Percentiles rank a stretch among this genome's conserved stretches.
Evolutionary conservation across 2,329 filamentous ascomycete genomes (phyloP).

Genomic region (Aspergillus sojae): DNA sequence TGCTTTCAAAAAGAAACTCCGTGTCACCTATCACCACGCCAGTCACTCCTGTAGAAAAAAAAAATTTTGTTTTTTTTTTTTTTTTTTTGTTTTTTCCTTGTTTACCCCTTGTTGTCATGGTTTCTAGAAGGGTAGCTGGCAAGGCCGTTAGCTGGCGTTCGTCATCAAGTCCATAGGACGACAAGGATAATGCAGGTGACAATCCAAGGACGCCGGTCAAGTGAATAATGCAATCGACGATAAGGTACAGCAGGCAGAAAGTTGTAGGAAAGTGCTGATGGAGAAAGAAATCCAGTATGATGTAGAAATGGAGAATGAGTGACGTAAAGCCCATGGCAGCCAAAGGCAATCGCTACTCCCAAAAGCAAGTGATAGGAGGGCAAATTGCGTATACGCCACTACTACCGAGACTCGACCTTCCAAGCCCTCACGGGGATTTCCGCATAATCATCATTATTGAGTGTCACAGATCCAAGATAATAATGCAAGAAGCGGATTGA

Average conservation of each 20-base stretch:
- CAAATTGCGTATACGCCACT: slow-evolving; percentile 12
- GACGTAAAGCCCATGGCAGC: slow-evolving; percentile 17
- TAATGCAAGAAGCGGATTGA: slow-evolving; percentile 11
- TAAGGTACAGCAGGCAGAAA: slow-evolving; percentile 16
- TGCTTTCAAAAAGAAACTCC: slow-evolving; percentile 3
- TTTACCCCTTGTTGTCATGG: background rate
- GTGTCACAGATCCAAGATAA: slow-evolving; percentile 3
- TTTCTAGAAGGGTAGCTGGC: slow-evolving; percentile 9
- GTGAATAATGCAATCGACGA: slow-evolving; percentile 20
- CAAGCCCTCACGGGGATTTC: background rate
- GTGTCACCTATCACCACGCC: slow-evolving; percentile 7
- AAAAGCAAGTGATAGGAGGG: background rate
- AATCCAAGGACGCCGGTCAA: slow-evolving; percentile 25
- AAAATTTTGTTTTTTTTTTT: background rate
- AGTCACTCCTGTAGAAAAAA: background rate
- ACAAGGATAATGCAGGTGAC: slow-evolving; percentile 13
- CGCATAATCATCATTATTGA: slow-evolving; percentile 1
- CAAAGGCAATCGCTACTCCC: background rate
- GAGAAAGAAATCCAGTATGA: slow-evolving; percentile 6
- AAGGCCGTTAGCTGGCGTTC: slow-evolving; percentile 16
- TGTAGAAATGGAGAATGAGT: slow-evolving; percentile 14
- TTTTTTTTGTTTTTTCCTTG: slow-evolving; percentile 3
- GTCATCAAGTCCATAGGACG: slow-evolving; percentile 9
- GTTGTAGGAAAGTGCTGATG: slow-evolving; percentile 12
- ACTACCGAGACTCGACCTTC: background rate